phyloP scores from a whole-genome alignment of 495 filamentous ascomycete genomes.

The Melanomma pulvis-pyrius region DNA sequence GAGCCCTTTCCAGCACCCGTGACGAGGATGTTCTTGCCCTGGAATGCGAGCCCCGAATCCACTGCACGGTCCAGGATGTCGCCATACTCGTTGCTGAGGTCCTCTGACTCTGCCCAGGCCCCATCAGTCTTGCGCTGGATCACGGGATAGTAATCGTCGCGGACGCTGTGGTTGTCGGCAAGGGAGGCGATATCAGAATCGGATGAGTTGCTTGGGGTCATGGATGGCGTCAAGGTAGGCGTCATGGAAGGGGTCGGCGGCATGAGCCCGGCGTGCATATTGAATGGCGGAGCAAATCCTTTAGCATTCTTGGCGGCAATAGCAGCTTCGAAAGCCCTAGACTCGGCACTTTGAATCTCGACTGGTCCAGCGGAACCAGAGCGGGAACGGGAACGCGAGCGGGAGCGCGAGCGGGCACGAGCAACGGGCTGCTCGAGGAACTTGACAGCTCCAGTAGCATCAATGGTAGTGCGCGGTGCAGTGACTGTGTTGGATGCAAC shows the following conservation, averaged over 20 bases:
- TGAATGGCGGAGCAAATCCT: background rate
- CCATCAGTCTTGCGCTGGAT: constrained; percentile 87
- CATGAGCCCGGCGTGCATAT: background rate
- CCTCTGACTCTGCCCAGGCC: constrained; percentile 81
- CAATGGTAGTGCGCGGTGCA: constrained; percentile 84
- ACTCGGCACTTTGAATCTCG: constrained; percentile 68
- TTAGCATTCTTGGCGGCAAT: background rate
- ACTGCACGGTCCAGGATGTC: background rate
- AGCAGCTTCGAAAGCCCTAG: constrained; percentile 4
- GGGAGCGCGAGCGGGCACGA: constrained; percentile 51
- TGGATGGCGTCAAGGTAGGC: background rate
- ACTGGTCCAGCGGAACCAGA: background rate
- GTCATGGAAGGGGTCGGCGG: constrained; percentile 10
- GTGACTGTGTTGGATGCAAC: constrained; percentile 91
- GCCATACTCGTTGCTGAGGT: background rate
- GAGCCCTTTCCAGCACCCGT: constrained; percentile 95
- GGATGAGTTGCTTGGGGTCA: constrained; percentile 5
- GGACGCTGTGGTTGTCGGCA: constrained; percentile 2
- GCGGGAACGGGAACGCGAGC: constrained; percentile 37
- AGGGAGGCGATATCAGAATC: constrained; percentile 1
- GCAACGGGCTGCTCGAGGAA: constrained; percentile 81
- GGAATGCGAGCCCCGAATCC: constrained; percentile 77
- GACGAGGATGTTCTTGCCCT: constrained; percentile 92
- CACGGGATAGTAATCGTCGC: constrained; percentile 88
- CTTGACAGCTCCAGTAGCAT: constrained; percentile 79